Conservation (phyloP, 345 rosid genomes). For the Carallia pectinifolia region DNA sequence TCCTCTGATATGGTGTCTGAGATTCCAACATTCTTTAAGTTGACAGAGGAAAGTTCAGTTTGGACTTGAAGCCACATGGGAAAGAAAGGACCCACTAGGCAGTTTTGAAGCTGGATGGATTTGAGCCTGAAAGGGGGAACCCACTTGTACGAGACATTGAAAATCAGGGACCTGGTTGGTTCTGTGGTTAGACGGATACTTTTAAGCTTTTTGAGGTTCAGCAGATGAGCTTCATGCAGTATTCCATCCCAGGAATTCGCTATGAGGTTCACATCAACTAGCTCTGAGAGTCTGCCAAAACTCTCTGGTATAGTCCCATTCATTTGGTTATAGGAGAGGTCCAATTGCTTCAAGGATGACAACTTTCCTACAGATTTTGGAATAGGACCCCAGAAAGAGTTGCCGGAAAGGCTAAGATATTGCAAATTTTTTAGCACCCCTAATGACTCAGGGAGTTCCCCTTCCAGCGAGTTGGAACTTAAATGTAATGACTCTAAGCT, state of each 20-base stretch:
- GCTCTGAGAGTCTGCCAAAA: conserved; percentile 13
- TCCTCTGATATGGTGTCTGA: conserved; percentile 17
- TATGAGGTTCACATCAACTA: conserved; percentile 17
- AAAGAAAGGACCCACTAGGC: conserved; percentile 15
- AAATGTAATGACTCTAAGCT: conserved; percentile 31
- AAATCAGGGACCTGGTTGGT: background rate
- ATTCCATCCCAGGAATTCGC: conserved; percentile 21
- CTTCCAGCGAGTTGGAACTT: conserved; percentile 6
- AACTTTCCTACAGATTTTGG: conserved; percentile 16
- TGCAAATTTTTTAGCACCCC: conserved; percentile 8
- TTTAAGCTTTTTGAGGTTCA: conserved; percentile 19
- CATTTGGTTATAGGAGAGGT: conserved; percentile 17
- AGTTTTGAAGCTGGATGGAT: conserved; percentile 4
- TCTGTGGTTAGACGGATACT: background rate
- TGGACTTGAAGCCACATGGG: conserved; percentile 18
- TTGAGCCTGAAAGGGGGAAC: conserved; percentile 18
- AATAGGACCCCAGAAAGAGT: conserved; percentile 13
- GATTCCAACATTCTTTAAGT: conserved; percentile 16
- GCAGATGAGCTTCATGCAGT: conserved; percentile 11
- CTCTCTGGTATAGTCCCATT: conserved; percentile 21
- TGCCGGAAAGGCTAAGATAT: conserved; percentile 1
- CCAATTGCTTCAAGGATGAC: conserved; percentile 9
- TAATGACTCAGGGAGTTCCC: conserved; percentile 16
- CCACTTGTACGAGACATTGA: conserved; percentile 12
- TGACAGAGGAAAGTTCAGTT: conserved; percentile 3